Conservation (phyloP, 169 alveolate genomes). For the Blepharisma undulans region DNA sequence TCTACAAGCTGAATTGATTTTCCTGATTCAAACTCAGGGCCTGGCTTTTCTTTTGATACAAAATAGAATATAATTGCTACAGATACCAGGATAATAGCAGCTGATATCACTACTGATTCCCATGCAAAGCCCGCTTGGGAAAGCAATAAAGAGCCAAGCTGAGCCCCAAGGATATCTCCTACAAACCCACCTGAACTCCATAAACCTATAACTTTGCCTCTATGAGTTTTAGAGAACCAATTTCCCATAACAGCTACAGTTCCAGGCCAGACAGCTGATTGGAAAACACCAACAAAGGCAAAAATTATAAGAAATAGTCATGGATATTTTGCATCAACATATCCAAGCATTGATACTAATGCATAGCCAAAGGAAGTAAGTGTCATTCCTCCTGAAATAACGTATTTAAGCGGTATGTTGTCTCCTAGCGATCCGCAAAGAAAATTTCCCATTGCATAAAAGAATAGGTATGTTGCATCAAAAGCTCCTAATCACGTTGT, state of each 20-base stretch:
- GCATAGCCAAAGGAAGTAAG: constrained; percentile 4
- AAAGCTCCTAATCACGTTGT: constrained; percentile 46
- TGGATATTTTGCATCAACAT: background rate
- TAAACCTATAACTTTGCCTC: constrained; percentile 37
- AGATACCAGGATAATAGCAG: background rate
- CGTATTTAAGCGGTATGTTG: constrained; percentile 10
- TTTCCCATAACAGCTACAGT: constrained; percentile 35
- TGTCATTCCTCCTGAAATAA: background rate
- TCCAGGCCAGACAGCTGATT: constrained; percentile 25
- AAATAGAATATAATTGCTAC: background rate
- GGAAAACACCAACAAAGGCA: background rate
- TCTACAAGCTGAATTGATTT: background rate
- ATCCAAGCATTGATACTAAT: constrained; percentile 7
- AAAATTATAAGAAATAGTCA: background rate
- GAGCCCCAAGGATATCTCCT: constrained; percentile 29
- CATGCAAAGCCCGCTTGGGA: background rate
- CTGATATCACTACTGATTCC: background rate
- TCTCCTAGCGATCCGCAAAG: constrained; percentile 61
- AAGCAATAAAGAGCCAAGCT: background rate
- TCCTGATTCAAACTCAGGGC: background rate
- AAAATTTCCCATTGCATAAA: constrained; percentile 51
- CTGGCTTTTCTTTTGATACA: background rate
- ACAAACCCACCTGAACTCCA: background rate
- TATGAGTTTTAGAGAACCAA: background rate
- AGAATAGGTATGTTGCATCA: constrained; percentile 49